phyloP scores from a whole-genome alignment of 306 rosid species.

The Rosa lucieae region DNA sequence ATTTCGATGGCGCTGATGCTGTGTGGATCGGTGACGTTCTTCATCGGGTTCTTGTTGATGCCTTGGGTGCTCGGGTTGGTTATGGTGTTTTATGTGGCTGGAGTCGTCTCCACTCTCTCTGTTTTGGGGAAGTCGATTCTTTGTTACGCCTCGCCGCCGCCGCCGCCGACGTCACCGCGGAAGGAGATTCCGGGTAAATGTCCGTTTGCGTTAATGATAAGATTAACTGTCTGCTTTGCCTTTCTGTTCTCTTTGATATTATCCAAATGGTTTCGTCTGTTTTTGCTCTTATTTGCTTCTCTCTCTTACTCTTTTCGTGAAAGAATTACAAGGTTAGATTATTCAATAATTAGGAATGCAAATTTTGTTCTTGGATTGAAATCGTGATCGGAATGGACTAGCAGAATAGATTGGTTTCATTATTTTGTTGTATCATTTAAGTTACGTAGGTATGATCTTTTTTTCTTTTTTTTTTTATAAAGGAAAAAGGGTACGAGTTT shows the following conservation, averaged over 20 bases:
- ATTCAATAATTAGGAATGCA: not conserved
- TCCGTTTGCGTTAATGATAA: not conserved
- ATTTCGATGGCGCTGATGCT: slow-evolving; percentile 86
- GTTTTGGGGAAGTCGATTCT: slow-evolving; percentile 67
- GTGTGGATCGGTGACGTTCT: slow-evolving; percentile 89
- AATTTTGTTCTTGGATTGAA: not conserved
- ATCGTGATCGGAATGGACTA: not conserved
- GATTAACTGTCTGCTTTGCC: not conserved
- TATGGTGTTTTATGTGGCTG: slow-evolving; percentile 71
- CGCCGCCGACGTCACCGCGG: slow-evolving; percentile 38
- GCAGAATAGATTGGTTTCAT: not conserved
- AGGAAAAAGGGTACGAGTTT: not conserved
- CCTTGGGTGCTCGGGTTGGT: slow-evolving; percentile 88
- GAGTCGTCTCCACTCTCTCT: slow-evolving; percentile 60
- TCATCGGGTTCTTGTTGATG: slow-evolving; percentile 84
- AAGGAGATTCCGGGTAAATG: slow-evolving; percentile 66
- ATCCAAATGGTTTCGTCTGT: not conserved
- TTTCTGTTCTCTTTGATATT: not conserved
- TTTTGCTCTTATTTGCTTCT: not conserved
- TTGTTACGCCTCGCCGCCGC: slow-evolving; percentile 47
- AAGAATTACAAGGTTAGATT: not conserved
- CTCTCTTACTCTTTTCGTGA: no score
- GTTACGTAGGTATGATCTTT: no score
- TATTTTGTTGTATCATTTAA: no score
- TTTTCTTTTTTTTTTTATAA: no score